A percentile compares a stretch with the other conserved stretches of the same genome.
These are phyloP conservation scores for Scolecobasidium constrictum DNA, from an alignment of 2,329 filamentous ascomycete genomes.

Conservation along the genomic window DNA sequence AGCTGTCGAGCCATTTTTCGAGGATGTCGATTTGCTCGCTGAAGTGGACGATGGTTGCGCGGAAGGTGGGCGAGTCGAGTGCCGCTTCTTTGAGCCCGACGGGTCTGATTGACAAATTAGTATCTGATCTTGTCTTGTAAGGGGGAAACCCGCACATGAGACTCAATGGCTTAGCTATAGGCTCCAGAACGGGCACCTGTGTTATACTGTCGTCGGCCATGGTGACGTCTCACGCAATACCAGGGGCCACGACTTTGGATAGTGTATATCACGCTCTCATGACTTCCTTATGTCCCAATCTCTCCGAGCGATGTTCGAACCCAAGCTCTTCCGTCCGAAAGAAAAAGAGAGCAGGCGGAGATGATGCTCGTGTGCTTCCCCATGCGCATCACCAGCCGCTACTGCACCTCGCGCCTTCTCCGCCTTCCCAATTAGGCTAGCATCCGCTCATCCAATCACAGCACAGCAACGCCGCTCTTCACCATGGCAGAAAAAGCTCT, in stretches of 20 bases:
- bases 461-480: background rate
- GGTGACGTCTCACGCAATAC: too few relatives aligned
- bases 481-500: slow-evolving; percentile 1
- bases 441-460: background rate
- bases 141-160: slow-evolving; percentile 32
- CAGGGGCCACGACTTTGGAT: too few relatives aligned
- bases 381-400: too few relatives aligned
- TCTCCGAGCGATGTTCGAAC: too few relatives aligned
- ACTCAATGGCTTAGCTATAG: slow-evolving; percentile 28
- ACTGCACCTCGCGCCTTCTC: background rate
- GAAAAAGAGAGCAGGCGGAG: too few relatives aligned
- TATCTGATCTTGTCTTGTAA: too few relatives aligned
- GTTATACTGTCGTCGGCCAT: slow-evolving; percentile 25
- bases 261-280: too few relatives aligned
- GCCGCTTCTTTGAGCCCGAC: slow-evolving; percentile 89
- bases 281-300: too few relatives aligned
- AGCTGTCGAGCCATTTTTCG: slow-evolving; percentile 81
- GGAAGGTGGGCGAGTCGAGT: slow-evolving; percentile 92
- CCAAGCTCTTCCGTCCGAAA: too few relatives aligned
- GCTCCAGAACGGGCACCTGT: slow-evolving; percentile 22
- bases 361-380: too few relatives aligned
- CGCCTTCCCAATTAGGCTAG: background rate
- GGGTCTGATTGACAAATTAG: too few relatives aligned
- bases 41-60: slow-evolving; percentile 76
- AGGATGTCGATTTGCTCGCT: slow-evolving; percentile 83